Conservation (phyloP, 2,329 filamentous ascomycete genomes). For the Trichoderma hamatum region DNA sequence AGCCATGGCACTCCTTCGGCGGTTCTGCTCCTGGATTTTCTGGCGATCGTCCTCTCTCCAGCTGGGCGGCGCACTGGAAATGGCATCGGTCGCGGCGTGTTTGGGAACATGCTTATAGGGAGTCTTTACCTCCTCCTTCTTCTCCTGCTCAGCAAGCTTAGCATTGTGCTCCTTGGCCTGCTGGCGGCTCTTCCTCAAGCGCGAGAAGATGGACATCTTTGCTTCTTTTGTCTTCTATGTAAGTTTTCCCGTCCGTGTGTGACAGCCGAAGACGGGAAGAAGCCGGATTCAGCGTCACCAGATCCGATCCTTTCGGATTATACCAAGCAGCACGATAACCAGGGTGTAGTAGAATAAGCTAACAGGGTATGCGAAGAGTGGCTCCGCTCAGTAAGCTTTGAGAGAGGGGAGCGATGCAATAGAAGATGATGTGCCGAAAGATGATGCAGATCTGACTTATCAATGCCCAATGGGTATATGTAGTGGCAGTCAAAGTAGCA, state of each 20-base stretch:
- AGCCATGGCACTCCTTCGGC: conserved; percentile 53
- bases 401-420: neutral
- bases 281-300: neutral
- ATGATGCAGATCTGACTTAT: conserved; percentile 1
- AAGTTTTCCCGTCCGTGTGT: neutral
- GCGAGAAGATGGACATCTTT: conserved; percentile 60
- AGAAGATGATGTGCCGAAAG: conserved; percentile 2
- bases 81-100: conserved; percentile 62
- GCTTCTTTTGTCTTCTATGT: neutral
- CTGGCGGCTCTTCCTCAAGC: conserved; percentile 55
- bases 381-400: conserved; percentile 16
- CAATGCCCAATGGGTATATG: neutral
- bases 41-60: conserved; percentile 52
- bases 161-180: conserved; percentile 58
- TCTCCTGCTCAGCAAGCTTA: conserved; percentile 52
- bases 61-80: conserved; percentile 56
- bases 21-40: conserved; percentile 55
- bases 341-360: conserved; percentile 12
- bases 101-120: conserved; percentile 64
- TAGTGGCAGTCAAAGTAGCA: neutral
- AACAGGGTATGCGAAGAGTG: conserved; percentile 12
- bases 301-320: neutral
- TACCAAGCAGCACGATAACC: neutral
- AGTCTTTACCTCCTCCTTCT: conserved; percentile 43
- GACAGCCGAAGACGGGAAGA: neutral